A percentile compares a stretch with the other conserved stretches of the same genome.
These are phyloP conservation scores for Nicotiana undulata DNA, from an alignment of 257 asterid species.

Conservation along the genomic window DNA sequence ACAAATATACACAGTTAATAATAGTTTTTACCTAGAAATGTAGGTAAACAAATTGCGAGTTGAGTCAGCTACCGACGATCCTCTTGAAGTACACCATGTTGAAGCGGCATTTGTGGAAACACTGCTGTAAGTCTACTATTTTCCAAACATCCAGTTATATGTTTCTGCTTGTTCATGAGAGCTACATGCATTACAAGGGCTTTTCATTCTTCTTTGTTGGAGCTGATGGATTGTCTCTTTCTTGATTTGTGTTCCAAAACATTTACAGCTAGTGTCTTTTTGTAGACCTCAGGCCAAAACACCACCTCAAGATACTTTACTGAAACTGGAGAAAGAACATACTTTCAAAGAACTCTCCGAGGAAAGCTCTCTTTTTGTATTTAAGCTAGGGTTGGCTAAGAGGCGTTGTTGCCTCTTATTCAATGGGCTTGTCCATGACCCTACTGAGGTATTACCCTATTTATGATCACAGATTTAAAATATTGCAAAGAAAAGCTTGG, in stretches of 20 bases:
- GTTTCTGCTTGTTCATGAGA: conserved; percentile 9
- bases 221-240: not conserved
- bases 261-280: conserved; percentile 11
- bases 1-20: conserved; percentile 8
- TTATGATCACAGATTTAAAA: not conserved
- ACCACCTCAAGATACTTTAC: conserved; percentile 81
- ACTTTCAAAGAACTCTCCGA: conserved; percentile 47
- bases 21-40: conserved; percentile 3
- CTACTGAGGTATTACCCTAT: conserved; percentile 61
- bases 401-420: conserved; percentile 75
- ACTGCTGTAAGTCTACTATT: conserved; percentile 48
- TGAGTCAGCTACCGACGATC: conserved; percentile 72
- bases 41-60: conserved; percentile 78
- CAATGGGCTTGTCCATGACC: conserved; percentile 91
- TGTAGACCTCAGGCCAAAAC: conserved; percentile 68
- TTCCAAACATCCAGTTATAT: not conserved
- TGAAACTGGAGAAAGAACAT: conserved; percentile 74
- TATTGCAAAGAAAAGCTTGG: not conserved
- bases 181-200: not conserved
- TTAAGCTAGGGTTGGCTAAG: conserved; percentile 78
- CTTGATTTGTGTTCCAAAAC: not conserved
- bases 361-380: conserved; percentile 76
- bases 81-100: conserved; percentile 71
- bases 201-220: not conserved
- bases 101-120: conserved; percentile 98